These are phyloP conservation scores for Posidonia australis DNA, from an alignment of 106 monocot species.

Conservation along the genomic window DNA sequence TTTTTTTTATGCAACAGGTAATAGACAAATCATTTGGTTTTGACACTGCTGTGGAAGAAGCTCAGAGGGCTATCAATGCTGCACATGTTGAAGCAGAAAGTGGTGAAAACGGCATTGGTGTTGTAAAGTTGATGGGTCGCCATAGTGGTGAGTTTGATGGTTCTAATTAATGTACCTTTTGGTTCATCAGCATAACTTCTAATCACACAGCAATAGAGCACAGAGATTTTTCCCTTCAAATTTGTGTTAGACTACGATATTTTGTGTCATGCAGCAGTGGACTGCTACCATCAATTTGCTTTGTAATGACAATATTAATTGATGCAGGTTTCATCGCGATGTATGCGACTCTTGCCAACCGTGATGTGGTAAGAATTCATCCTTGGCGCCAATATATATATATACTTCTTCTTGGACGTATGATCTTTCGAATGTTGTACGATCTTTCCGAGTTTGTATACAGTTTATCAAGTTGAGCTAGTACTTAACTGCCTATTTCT, in stretches of 20 bases:
- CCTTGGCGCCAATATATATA: no score
- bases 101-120: constrained; percentile 49
- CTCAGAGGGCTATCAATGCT: constrained; percentile 56
- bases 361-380: constrained; percentile 51
- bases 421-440: not conserved
- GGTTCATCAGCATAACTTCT: no score
- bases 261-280: no score
- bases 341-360: constrained; percentile 67
- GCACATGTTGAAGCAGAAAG: constrained; percentile 64
- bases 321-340: constrained; percentile 56
- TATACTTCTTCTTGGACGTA: no score
- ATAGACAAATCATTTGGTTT: no score
- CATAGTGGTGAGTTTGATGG: constrained; percentile 36
- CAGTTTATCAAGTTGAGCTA: no score
- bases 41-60: constrained; percentile 70
- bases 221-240: no score
- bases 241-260: no score
- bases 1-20: constrained; percentile 20
- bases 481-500: no score
- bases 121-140: constrained; percentile 60
- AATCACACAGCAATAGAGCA: no score
- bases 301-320: no score
- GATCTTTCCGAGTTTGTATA: not conserved
- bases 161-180: not conserved
- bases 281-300: no score